These are phyloP conservation scores for Mycena polygramma DNA, from an alignment of 768 basidiomycete genomes.

Conservation along the genomic window DNA sequence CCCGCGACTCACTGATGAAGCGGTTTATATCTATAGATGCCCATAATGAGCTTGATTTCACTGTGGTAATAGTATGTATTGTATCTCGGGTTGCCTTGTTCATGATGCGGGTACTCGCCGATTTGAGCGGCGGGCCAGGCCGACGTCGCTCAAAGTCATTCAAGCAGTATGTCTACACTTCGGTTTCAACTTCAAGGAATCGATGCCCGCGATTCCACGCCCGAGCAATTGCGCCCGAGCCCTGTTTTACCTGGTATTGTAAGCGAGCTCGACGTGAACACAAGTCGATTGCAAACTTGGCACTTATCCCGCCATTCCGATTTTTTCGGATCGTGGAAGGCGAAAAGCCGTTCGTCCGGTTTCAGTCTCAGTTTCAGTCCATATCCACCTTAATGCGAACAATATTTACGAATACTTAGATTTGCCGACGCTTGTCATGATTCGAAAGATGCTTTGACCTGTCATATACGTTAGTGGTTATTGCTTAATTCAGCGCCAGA, in stretches of 20 bases:
- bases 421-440: background rate
- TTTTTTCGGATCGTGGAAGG: background rate
- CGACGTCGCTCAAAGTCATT: too few relatives aligned
- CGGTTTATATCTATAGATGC: slow-evolving; percentile 15
- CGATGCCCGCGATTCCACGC: too few relatives aligned
- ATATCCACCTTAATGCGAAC: too few relatives aligned
- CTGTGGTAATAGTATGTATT: slow-evolving; percentile 3
- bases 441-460: slow-evolving; percentile 36
- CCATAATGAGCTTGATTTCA: slow-evolving; percentile 24
- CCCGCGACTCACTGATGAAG: slow-evolving; percentile 17
- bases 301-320: background rate
- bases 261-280: background rate
- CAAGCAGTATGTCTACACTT: too few relatives aligned
- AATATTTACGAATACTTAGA: slow-evolving; percentile 22
- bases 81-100: background rate
- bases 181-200: too few relatives aligned
- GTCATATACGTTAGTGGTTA: background rate
- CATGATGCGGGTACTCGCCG: background rate
- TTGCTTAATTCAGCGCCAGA: background rate
- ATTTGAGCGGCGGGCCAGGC: slow-evolving; percentile 9
- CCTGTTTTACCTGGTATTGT: too few relatives aligned
- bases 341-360: background rate
- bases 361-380: background rate
- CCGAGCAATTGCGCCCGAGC: too few relatives aligned
- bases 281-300: too few relatives aligned